Conservation (phyloP, 2,329 filamentous ascomycete species). For the Diaporthe ampelina region DNA sequence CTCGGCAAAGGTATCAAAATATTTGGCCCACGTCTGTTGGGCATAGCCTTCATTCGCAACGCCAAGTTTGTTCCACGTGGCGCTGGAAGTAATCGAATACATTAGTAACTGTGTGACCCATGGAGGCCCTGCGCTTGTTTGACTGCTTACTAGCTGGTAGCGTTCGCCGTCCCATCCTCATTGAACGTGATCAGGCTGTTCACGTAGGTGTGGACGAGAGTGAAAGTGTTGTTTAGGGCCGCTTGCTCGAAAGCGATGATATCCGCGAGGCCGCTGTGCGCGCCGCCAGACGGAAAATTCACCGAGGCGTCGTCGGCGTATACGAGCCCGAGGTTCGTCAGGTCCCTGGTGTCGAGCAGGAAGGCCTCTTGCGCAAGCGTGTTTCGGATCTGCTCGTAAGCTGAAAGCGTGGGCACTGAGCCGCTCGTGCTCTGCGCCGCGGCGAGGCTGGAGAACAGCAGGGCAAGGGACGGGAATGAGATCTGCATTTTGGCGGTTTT, state of each 20-base stretch:
- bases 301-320: not conserved
- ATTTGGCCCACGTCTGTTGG: slow-evolving; percentile 23
- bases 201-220: slow-evolving; percentile 4
- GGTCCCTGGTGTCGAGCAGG: slow-evolving; percentile 23
- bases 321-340: slow-evolving; percentile 15
- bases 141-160: slow-evolving; percentile 20
- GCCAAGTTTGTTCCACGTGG: slow-evolving; percentile 27
- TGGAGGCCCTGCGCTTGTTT: too few relatives aligned
- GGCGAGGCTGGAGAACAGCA: slow-evolving; percentile 8
- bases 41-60: not conserved
- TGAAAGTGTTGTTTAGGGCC: slow-evolving; percentile 4
- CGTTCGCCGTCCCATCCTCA: slow-evolving; percentile 16
- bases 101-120: not conserved
- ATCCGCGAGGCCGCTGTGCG: not conserved
- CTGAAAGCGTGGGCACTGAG: not conserved
- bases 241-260: slow-evolving; percentile 3
- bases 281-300: not conserved
- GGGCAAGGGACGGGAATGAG: not conserved
- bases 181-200: slow-evolving; percentile 18
- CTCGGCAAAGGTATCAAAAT: not conserved
- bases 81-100: not conserved
- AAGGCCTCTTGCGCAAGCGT: slow-evolving; percentile 18
- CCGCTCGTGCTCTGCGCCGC: not conserved
- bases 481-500: not conserved
- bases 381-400: slow-evolving; percentile 31